phyloP scores from a whole-genome alignment of 306 rosid species.

The Acacia confusa region DNA sequence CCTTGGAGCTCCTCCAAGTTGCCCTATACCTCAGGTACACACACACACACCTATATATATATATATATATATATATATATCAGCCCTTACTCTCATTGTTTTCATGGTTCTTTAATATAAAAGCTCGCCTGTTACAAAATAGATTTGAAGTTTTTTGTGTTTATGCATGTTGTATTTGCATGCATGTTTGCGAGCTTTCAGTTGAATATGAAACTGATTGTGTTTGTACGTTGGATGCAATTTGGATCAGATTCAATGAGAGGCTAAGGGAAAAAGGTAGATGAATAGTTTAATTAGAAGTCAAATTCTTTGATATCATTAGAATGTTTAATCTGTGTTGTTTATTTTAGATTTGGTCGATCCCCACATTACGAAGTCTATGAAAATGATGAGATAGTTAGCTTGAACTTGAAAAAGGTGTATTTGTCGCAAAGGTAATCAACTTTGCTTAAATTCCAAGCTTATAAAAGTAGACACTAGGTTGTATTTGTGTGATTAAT shows the following conservation, averaged over 20 bases:
- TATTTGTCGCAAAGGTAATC: neutral
- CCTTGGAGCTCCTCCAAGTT: conserved; percentile 74
- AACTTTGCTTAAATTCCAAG: neutral
- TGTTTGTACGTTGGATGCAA: neutral
- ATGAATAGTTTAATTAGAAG: neutral
- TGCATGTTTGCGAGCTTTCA: neutral
- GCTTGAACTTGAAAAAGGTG: neutral
- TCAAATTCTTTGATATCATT: neutral
- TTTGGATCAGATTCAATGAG: neutral
- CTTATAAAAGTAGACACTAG: neutral
- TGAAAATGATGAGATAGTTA: neutral
- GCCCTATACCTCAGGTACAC: conserved; percentile 76
- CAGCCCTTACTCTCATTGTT: neutral
- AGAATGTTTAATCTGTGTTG: neutral
- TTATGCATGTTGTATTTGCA: neutral
- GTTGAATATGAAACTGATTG: neutral
- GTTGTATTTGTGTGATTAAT: neutral
- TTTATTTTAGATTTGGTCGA: neutral
- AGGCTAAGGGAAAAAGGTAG: neutral
- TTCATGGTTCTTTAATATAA: neutral
- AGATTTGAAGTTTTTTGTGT: neutral
- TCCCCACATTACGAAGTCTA: neutral
- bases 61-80: too few relatives aligned
- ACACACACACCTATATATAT: too few relatives aligned
- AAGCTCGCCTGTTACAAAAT: neutral